Percentiles rank a stretch among this genome's conserved stretches.
Evolutionary conservation across 2,329 filamentous ascomycete genomes (phyloP).

Genomic region (Davidsoniella virescens): DNA sequence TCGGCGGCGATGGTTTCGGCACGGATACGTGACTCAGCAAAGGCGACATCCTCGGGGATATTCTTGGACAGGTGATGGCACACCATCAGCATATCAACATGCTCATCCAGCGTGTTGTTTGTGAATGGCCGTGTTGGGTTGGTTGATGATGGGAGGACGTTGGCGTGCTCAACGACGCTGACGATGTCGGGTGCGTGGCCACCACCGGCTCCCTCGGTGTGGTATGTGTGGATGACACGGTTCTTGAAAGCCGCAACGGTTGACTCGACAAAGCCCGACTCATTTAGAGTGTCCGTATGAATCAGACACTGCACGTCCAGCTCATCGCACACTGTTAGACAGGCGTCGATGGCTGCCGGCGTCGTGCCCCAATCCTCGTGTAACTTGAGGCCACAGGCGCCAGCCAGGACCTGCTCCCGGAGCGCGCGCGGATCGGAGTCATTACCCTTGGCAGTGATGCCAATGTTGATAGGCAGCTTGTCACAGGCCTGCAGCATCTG

Average conservation of each 20-base stretch:
- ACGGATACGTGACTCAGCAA: conserved; percentile 85
- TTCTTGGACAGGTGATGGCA: conserved; percentile 87
- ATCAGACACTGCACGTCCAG: conserved; percentile 87
- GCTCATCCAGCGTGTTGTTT: conserved; percentile 82
- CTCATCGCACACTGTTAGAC: conserved; percentile 72
- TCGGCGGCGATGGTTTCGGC: conserved; percentile 94
- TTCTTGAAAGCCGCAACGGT: conserved; percentile 74
- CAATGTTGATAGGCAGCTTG: conserved; percentile 65
- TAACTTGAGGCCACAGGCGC: conserved; percentile 78
- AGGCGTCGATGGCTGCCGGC: conserved; percentile 79
- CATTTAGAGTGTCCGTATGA: conserved; percentile 91
- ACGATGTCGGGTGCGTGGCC: conserved; percentile 96
- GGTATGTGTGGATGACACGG: conserved; percentile 88
- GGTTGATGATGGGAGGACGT: conserved; percentile 79
- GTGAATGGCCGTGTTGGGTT: conserved; percentile 89
- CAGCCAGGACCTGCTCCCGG: conserved; percentile 64
- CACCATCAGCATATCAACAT: conserved; percentile 97
- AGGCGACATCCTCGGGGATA: conserved; percentile 90
- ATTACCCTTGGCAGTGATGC: conserved; percentile 88
- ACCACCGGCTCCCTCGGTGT: conserved; percentile 88
- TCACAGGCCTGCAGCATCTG: conserved; percentile 87
- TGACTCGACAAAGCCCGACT: conserved; percentile 91
- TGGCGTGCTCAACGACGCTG: conserved; percentile 70
- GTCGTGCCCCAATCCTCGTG: conserved; percentile 95
- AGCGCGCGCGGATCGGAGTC: conserved; percentile 57